Evolutionary conservation across 768 basidiomycete genomes (phyloP), one percentile per base, ranked within the genome.

Genomic region (Pleurotus citrinopileatus): DNA sequence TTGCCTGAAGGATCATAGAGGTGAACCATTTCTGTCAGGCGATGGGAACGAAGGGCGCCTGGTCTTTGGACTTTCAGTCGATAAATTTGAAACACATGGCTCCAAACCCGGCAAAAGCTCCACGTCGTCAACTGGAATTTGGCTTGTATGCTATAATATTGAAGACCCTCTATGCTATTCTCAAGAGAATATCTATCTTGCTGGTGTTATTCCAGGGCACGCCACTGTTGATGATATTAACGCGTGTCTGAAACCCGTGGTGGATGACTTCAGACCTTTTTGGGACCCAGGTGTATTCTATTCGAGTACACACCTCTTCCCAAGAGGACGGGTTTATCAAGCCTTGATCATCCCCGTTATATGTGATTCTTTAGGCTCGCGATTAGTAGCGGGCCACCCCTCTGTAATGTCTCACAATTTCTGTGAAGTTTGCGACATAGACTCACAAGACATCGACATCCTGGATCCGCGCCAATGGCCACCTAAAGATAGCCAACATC

Each of bases 151-250:
- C 37, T 23, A 42, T 15, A 42, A 42, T 15, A 15, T 53, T 9
- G 34, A 32, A 22, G 6, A 15, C 12, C 10, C 7, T 27, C 36
- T 53, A 5, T 36, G 37, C 38, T 53, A 60, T 29, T 54, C 57
- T 2, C 56, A 54, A 0, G 63, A 75, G 20, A 73, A 80, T 55
- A 62, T 78, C 55, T 77, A 67, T 53, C 59, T 74, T 0, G 66
- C 63, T 0, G 72, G 66, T 0, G 52, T 75, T 32, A 70, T 74
- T 3, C 73, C 71, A 0, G 69, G 74, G 0, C 65, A 74, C 15
- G 73, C 74, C 0, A 57, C 59, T 0, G 47, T 59, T 0, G 56
- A 63, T 0, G 55, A 76, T 29, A 48, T 73, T 1, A 74, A 76
- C 26, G 67, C 72, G 26, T 66, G 68, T 10, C 53, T 78, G 0